Evolutionary conservation across 2,329 filamentous ascomycete species (phyloP), one percentile per base, ranked within the genome.

Genomic region (Pseudogymnoascus sp.): DNA sequence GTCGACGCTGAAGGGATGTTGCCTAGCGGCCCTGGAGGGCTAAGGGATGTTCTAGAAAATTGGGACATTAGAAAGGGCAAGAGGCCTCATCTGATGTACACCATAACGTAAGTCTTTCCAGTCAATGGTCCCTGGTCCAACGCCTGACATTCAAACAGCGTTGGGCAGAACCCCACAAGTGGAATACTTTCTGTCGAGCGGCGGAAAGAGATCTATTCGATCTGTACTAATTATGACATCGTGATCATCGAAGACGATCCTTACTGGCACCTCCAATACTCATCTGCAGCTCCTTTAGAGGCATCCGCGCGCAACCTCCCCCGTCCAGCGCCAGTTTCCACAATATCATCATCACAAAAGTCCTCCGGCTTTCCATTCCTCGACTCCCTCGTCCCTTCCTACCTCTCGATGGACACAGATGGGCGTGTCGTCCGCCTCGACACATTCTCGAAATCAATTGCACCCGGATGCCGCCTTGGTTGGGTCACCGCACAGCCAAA

Each of bases 161-260:
- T 92, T 77, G 93, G 92, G 28, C 92, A 96, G 72, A 96, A 96
- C 74, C 93, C 92, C 1, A 96, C 92, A 0, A 88, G 90, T 31
- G 87, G 89, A 34, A 86, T 90, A 2, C 80, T 96, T 1, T 87
- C 89, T 2, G 74, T 95, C 8, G 78, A 88, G 71, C 86, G 93
- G 43, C 85, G 90, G 63, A 89, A 85, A 70, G 86, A 92, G 62
- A 83, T 97, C 28, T 97, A 97, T 73, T 84, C 82, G 16, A 74
- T 97, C 13, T 95, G 90, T 77, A 86, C 86, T 74, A 84, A 88
- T 73, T 96, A 91, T 77, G 92, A 97, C 75, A 84, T 97, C 67
- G 84, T 97, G 71, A 96, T 97, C 68, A 79, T 96, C 67, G 93
- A 98, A 76, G 93, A 98, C 71, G 93, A 97, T 67, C 93, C 93